These are phyloP conservation scores for Hygrophoropsis aurantiaca DNA, from an alignment of 768 basidiomycete genomes.

Conservation along the genomic window DNA sequence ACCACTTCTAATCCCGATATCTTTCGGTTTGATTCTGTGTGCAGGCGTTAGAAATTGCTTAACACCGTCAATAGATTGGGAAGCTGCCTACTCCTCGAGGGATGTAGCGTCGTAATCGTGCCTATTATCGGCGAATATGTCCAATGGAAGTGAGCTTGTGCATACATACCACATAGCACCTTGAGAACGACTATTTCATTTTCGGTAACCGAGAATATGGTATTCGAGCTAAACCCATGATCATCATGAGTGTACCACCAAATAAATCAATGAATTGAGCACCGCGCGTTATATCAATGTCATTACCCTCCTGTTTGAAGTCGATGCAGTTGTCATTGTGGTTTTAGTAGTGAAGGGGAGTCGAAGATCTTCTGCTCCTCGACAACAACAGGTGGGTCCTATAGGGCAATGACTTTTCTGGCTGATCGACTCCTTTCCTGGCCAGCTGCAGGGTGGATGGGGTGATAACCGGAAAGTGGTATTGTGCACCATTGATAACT, in stretches of 20 bases:
- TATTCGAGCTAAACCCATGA: slow-evolving; percentile 80
- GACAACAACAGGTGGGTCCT: slow-evolving; percentile 1
- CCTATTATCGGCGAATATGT: slow-evolving; percentile 25
- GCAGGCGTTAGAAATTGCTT: background rate
- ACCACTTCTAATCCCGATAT: slow-evolving; percentile 74
- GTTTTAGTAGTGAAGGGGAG: too few relatives aligned
- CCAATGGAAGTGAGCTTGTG: background rate
- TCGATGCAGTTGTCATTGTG: background rate
- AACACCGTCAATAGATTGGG: background rate
- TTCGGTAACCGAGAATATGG: slow-evolving; percentile 74
- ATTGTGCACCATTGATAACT: too few relatives aligned
- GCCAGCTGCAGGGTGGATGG: too few relatives aligned
- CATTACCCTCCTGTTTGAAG: too few relatives aligned
- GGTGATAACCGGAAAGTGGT: too few relatives aligned
- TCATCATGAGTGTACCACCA: too few relatives aligned
- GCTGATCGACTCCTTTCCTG: too few relatives aligned
- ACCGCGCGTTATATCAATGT: too few relatives aligned
- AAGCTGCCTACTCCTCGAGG: slow-evolving; percentile 27
- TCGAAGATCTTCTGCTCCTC: slow-evolving; percentile 6
- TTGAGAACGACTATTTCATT: slow-evolving; percentile 80
- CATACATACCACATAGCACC: slow-evolving; percentile 53
- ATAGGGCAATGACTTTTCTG: too few relatives aligned
- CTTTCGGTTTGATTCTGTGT: slow-evolving; percentile 76
- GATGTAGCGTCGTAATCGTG: slow-evolving; percentile 40
- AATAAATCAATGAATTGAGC: too few relatives aligned